These are phyloP conservation scores for Kurtzmaniella quercitrusa DNA, from an alignment of 1,139 yeast species.

Conservation along the genomic window DNA sequence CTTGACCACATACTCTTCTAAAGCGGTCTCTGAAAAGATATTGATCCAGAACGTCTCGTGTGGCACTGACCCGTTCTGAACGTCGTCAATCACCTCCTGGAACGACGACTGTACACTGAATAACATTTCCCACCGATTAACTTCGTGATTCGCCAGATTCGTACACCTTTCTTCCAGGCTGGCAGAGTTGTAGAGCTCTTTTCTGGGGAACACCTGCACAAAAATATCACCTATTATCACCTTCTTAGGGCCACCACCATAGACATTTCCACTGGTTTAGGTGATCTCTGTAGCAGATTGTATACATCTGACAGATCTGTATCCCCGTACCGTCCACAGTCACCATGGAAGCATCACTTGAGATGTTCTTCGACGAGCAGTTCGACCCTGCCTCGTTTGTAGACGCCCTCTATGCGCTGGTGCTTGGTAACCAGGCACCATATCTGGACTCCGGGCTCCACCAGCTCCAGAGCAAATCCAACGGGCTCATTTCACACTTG, in stretches of 20 bases:
- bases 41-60: slow-evolving; percentile 34
- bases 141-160: too few species aligned
- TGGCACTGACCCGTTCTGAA: slow-evolving; percentile 13
- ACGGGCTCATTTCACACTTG: slow-evolving; percentile 48
- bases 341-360: slow-evolving; percentile 12
- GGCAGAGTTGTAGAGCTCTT: too few species aligned
- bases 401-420: slow-evolving; percentile 32
- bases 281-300: too few species aligned
- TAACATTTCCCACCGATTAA: too few species aligned
- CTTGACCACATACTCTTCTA: not conserved
- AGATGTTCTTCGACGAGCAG: slow-evolving; percentile 40
- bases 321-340: too few species aligned
- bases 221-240: too few species aligned
- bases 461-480: slow-evolving; percentile 25
- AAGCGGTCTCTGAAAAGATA: not conserved
- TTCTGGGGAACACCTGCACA: too few species aligned
- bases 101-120: slow-evolving; percentile 40
- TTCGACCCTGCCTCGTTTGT: slow-evolving; percentile 35
- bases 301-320: too few species aligned
- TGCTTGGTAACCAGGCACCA: slow-evolving; percentile 10
- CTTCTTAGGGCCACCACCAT: too few species aligned
- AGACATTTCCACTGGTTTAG: too few species aligned
- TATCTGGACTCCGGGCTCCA: slow-evolving; percentile 23
- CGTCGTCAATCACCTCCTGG: slow-evolving; percentile 36
- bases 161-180: too few species aligned